Evolutionary conservation across 2,329 filamentous ascomycete species (phyloP).

Genomic region (Cytospora paraplurivora): DNA sequence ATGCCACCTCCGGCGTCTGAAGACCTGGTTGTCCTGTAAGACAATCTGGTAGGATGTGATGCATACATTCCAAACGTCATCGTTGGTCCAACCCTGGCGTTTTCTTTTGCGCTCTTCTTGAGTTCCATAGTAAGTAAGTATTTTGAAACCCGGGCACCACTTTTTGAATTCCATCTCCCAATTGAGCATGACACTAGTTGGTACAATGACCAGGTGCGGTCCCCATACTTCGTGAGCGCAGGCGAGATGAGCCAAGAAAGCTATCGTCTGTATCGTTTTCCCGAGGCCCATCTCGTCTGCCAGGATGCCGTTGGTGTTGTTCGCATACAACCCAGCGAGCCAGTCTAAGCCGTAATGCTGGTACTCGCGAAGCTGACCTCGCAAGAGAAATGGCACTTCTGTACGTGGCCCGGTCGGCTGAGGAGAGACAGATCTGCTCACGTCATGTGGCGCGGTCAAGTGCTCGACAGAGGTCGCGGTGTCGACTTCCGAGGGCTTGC

Average conservation of each 20-base stretch:
- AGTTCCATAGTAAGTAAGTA: conserved; percentile 93
- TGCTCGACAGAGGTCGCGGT: conserved; percentile 44
- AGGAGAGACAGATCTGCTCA: conserved; percentile 37
- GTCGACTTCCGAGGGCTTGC: conserved; percentile 53
- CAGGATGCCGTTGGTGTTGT: conserved; percentile 91
- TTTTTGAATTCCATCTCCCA: conserved; percentile 99
- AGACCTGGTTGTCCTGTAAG: conserved; percentile 88
- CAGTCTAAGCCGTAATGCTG: conserved; percentile 97
- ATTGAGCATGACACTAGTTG: conserved; percentile 97
- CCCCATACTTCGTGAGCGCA: conserved; percentile 92
- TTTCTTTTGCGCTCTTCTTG: conserved; percentile 91
- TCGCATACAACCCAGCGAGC: conserved; percentile 89
- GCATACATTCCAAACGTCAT: conserved; percentile 94
- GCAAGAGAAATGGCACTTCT: conserved; percentile 77
- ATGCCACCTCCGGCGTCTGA: conserved; percentile 91
- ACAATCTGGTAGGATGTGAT: conserved; percentile 98
- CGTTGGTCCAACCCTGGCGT: conserved; percentile 88
- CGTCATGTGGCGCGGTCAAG: conserved; percentile 37
- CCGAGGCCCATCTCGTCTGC: conserved; percentile 98
- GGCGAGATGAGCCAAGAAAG: conserved; percentile 87
- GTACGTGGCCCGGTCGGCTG: conserved; percentile 56
- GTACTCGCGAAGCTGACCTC: conserved; percentile 90
- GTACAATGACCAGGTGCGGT: conserved; percentile 91
- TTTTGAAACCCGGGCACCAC: conserved; percentile 97
- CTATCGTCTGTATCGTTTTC: conserved; percentile 98